Evolutionary conservation across 352 stramenopile genomes (phyloP).

Genomic region (Phytophthora aleatoria): DNA sequence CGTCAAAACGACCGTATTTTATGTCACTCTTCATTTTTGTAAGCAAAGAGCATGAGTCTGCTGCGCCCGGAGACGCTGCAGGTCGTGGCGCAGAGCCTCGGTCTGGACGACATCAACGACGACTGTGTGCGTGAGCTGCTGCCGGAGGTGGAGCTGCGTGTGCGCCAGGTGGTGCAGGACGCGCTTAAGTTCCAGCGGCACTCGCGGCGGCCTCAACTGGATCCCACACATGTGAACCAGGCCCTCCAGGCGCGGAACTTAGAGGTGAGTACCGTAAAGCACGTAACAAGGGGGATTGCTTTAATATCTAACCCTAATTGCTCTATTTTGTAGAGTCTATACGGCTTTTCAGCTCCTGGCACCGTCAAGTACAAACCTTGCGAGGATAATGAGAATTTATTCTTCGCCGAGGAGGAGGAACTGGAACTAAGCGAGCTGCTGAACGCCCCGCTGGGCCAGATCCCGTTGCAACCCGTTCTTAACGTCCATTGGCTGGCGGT

Average conservation of each 20-base stretch:
- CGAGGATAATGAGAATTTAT: conserved; percentile 63
- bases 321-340: conserved; percentile 51
- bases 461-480: conserved; percentile 71
- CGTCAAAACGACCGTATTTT: conserved; percentile 1
- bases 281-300: not conserved
- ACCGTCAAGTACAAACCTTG: conserved; percentile 62
- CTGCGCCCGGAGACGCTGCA: conserved; percentile 70
- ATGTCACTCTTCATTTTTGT: conserved; percentile 25
- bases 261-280: conserved; percentile 41
- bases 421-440: conserved; percentile 71
- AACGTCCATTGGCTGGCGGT: conserved; percentile 87
- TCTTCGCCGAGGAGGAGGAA: conserved; percentile 78
- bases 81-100: conserved; percentile 76
- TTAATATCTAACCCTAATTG: conserved; percentile 1
- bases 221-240: conserved; percentile 77
- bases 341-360: conserved; percentile 69
- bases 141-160: conserved; percentile 77
- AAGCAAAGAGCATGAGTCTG: conserved; percentile 62
- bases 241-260: conserved; percentile 74
- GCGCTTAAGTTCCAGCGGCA: conserved; percentile 86
- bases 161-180: conserved; percentile 86
- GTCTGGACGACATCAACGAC: conserved; percentile 70
- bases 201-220: conserved; percentile 61
- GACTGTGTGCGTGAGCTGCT: conserved; percentile 72
- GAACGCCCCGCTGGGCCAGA: conserved; percentile 73